Conservation (phyloP, 2,329 filamentous ascomycete species). For the Aspergillaceae sp. region DNA sequence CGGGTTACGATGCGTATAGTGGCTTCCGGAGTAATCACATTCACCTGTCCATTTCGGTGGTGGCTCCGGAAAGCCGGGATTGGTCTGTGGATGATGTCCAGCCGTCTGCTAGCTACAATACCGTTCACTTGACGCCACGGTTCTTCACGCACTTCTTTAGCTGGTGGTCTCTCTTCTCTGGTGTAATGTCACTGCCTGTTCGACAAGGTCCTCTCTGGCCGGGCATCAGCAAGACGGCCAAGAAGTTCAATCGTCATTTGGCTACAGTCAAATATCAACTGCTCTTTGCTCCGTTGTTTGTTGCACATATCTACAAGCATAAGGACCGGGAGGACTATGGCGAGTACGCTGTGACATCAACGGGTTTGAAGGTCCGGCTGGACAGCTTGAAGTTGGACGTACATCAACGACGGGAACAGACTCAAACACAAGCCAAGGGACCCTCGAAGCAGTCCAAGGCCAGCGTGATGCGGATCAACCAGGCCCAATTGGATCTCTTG, state of each 20-base stretch:
- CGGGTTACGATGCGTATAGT: slow-evolving; percentile 78
- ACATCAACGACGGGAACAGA: slow-evolving; percentile 87
- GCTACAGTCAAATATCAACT: slow-evolving; percentile 99
- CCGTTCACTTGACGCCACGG: slow-evolving; percentile 83
- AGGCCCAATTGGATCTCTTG: slow-evolving; percentile 84
- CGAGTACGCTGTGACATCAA: slow-evolving; percentile 73
- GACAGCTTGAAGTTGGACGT: slow-evolving; percentile 97
- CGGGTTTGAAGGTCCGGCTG: slow-evolving; percentile 89
- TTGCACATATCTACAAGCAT: slow-evolving; percentile 97
- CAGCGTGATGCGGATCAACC: slow-evolving; percentile 90
- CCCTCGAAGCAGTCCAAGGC: slow-evolving; percentile 70
- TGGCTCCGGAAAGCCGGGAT: slow-evolving; percentile 76
- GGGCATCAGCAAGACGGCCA: slow-evolving; percentile 88
- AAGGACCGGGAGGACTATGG: slow-evolving; percentile 85
- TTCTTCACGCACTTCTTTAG: slow-evolving; percentile 98
- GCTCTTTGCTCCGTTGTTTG: slow-evolving; percentile 80
- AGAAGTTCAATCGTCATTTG: slow-evolving; percentile 93
- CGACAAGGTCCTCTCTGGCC: slow-evolving; percentile 89
- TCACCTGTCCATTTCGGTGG: slow-evolving; percentile 84
- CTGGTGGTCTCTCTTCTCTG: slow-evolving; percentile 96
- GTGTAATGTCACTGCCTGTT: slow-evolving; percentile 87
- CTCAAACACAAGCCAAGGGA: slow-evolving; percentile 70
- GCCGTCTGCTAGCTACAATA: slow-evolving; percentile 86
- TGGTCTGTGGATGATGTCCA: slow-evolving; percentile 70
- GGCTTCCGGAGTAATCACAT: slow-evolving; percentile 97